Evolutionary conservation across 2,329 filamentous ascomycete species (phyloP), one percentile per base, ranked within the genome.

Genomic region (Rutstroemia sp.): DNA sequence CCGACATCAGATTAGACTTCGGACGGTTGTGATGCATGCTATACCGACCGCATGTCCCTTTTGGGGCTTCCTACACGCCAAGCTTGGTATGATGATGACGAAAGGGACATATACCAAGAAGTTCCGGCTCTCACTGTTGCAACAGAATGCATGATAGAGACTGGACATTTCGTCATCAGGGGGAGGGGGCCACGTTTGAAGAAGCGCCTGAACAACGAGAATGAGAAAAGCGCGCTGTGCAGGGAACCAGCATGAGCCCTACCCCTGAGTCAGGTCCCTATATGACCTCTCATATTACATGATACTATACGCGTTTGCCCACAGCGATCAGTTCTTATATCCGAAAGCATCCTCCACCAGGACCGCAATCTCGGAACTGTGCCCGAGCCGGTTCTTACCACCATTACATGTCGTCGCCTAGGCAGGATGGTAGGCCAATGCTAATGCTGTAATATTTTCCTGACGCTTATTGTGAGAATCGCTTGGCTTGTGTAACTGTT

Each of bases 261-360:
- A 7, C 51, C 51, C 51, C 45, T 57, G 46, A 45, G 38, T 38
- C 16, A 23, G 23, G 21, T 45, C 27, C 30, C n/a, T 42, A 39
- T 23, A 49, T 49, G 34, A 45, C n/a, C 34, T 34, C 42, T 57
- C 50, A 57, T 46, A 54, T 38, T 21, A 50, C 41, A 45, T 57
- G 56, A 54, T 25, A 54, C 56, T 45, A 9, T 53, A 38, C 25
- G 44, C 45, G 56, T 57, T 42, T 30, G 38, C 34, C 52, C 38
- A 42, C 23, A 44, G 17, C 12, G n/a, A 50, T 50, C 27, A 7
- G 25, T 42, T 34, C 51, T 27, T 27, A 27, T 27, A 6, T 27
- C 2, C 23, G 23, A 23, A 23, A 23, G 23, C 5, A 16, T 45
- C 37, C n/a, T n/a, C 51, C n/a, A 47, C 21, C 37, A 51, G 21